Evolutionary conservation across 768 basidiomycete species (phyloP).

Genomic region (Lactarius quietus): DNA sequence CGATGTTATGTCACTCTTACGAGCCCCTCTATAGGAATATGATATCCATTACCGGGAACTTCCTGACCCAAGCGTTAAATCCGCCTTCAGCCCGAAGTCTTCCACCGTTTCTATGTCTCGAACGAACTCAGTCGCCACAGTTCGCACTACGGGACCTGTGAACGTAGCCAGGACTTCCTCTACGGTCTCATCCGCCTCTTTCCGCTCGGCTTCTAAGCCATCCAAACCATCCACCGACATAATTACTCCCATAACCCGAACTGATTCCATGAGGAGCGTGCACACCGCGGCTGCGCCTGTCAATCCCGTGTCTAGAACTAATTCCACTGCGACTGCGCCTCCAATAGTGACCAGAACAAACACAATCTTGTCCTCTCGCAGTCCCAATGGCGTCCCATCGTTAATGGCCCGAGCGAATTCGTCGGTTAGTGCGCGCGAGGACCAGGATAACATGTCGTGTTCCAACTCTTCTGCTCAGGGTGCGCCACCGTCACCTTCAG

Average conservation of each 20-base stretch:
- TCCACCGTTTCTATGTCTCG: constrained; percentile 17
- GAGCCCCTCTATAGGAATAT: constrained; percentile 17
- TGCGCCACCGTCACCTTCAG: constrained; percentile 2
- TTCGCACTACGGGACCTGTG: constrained; percentile 10
- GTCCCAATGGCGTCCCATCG: neutral
- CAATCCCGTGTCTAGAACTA: constrained; percentile 9
- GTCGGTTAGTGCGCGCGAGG: constrained; percentile 3
- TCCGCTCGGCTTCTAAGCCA: constrained; percentile 5
- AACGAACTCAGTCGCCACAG: constrained; percentile 10
- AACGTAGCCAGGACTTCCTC: constrained; percentile 16
- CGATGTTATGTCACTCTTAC: neutral
- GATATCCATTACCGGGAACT: constrained; percentile 23
- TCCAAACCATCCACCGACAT: constrained; percentile 3
- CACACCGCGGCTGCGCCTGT: neutral
- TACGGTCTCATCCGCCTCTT: constrained; percentile 8
- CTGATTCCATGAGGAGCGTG: constrained; percentile 13
- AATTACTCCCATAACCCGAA: constrained; percentile 3
- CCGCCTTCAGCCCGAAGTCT: constrained; percentile 14
- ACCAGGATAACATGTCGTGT: constrained; percentile 6
- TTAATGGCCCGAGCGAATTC: constrained; percentile 14
- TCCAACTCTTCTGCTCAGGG: constrained; percentile 13
- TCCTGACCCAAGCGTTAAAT: constrained; percentile 17
- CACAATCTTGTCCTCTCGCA: constrained; percentile 10
- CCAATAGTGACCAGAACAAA: constrained; percentile 4
- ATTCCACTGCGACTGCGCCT: constrained; percentile 9